These are phyloP conservation scores for Aurantiochytrium sp. DNA, from an alignment of 108 stramenopile genomes.

Conservation along the genomic window DNA sequence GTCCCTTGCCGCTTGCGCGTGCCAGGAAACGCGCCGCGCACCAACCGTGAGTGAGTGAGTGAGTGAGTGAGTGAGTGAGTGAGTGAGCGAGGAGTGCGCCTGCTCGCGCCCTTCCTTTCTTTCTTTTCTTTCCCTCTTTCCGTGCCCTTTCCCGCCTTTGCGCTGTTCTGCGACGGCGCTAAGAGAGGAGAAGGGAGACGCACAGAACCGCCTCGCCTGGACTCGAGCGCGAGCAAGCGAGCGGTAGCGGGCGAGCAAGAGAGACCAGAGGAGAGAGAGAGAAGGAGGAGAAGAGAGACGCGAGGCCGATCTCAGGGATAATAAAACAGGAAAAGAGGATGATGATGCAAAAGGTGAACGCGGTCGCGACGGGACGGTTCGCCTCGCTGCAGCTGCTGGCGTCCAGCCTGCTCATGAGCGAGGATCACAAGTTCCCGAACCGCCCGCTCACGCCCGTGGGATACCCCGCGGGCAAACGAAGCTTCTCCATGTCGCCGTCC, in stretches of 20 bases:
- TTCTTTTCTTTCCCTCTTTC: neutral
- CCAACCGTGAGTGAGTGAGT: neutral
- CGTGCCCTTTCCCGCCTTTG: neutral
- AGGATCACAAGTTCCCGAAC: neutral
- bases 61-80: neutral
- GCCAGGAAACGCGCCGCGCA: neutral
- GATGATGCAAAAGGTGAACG: neutral
- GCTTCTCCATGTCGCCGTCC: neutral
- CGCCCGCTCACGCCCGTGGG: neutral
- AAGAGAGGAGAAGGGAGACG: neutral
- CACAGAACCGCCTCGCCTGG: no score
- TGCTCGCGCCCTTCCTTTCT: neutral
- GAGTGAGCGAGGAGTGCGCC: neutral
- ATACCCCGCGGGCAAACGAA: neutral
- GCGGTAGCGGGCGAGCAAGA: no score
- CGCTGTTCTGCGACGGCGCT: neutral
- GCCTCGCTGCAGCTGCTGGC: conserved; percentile 3
- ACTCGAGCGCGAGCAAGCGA: no score
- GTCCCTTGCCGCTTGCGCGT: no score
- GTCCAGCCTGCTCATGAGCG: neutral
- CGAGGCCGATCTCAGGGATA: neutral
- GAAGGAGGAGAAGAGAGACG: neutral
- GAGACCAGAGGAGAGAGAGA: neutral
- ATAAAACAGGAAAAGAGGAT: neutral
- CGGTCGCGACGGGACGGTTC: neutral